Evolutionary conservation across 306 rosid species (phyloP).

Genomic region (Coriaria nepalensis): DNA sequence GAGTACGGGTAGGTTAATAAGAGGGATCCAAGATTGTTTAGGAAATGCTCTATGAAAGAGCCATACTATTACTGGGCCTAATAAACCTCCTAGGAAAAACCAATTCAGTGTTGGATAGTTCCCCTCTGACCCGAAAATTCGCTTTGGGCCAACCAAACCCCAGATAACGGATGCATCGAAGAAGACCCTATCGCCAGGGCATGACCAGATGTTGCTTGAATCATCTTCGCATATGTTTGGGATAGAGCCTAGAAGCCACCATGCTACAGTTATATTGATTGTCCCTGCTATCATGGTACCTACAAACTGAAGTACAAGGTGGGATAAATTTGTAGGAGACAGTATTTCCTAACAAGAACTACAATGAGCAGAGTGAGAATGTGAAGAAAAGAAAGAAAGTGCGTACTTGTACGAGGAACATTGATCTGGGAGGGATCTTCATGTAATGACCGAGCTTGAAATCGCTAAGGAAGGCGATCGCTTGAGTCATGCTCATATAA

Average conservation of each 20-base stretch:
- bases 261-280: conserved; percentile 17
- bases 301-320: conserved; percentile 9
- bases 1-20: conserved; percentile 29
- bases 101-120: conserved; percentile 22
- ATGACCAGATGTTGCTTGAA: conserved; percentile 25
- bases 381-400: not conserved
- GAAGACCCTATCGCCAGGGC: conserved; percentile 20
- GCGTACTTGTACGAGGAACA: conserved; percentile 61
- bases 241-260: conserved; percentile 20
- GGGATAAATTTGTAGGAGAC: not conserved
- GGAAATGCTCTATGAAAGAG: conserved; percentile 20
- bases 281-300: conserved; percentile 28
- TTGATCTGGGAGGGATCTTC: conserved; percentile 63
- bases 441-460: conserved; percentile 64
- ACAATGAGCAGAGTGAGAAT: no score
- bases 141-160: conserved; percentile 27
- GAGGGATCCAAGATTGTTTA: conserved; percentile 14
- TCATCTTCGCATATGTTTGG: conserved; percentile 18
- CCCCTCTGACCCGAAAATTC: conserved; percentile 18
- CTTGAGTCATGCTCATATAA: conserved; percentile 57
- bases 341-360: no score
- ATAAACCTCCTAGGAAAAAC: conserved; percentile 17
- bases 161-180: conserved; percentile 27
- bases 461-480: conserved; percentile 39
- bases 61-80: conserved; percentile 19